Conservation (phyloP, 2,329 filamentous ascomycete species). For the Trichoderma koningii region DNA sequence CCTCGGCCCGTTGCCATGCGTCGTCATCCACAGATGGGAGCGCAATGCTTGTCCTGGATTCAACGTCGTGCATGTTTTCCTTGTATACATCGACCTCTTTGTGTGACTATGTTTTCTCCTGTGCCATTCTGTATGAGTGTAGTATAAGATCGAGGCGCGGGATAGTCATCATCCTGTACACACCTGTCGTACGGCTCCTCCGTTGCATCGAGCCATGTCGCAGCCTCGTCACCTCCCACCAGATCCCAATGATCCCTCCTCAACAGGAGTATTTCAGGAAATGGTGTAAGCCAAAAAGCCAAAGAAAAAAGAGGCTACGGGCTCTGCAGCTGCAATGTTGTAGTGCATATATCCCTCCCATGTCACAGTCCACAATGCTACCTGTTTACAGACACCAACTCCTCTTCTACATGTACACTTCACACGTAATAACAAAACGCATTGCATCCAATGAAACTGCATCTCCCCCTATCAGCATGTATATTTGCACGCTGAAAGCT, state of each 20-base stretch:
- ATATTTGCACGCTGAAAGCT: too few species aligned
- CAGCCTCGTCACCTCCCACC: conserved; percentile 9
- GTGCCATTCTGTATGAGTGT: neutral
- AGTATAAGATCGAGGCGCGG: too few species aligned
- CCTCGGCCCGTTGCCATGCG: neutral
- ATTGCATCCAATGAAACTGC: too few species aligned
- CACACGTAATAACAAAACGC: neutral
- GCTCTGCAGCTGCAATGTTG: neutral
- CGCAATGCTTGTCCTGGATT: neutral
- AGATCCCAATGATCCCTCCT: too few species aligned
- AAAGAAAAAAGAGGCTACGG: neutral
- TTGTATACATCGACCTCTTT: neutral
- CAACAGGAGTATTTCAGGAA: too few species aligned
- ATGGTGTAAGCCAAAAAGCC: neutral
- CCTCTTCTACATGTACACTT: neutral
- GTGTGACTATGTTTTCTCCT: neutral
- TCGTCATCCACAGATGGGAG: conserved; percentile 1
- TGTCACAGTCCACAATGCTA: too few species aligned
- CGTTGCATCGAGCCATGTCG: neutral
- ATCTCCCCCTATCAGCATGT: too few species aligned
- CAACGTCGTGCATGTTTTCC: conserved; percentile 10
- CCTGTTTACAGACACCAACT: too few species aligned
- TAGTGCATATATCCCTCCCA: neutral
- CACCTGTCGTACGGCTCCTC: neutral
- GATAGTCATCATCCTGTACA: neutral